These are phyloP conservation scores for Penicillium daleae DNA, from an alignment of 495 filamentous ascomycete genomes.

Conservation along the genomic window DNA sequence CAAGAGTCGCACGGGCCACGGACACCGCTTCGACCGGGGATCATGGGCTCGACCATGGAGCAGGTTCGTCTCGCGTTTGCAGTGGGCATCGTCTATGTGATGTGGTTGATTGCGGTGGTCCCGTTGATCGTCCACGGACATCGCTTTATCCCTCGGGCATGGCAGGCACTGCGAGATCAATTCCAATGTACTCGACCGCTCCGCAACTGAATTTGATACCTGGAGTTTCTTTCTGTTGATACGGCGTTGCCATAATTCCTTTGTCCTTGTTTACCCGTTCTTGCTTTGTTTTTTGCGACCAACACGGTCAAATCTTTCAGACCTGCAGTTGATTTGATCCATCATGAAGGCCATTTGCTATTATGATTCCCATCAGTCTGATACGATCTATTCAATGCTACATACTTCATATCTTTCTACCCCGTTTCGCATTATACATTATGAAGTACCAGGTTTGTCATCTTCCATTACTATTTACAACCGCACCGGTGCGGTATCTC, in stretches of 20 bases:
- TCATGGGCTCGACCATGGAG: conserved; percentile 28
- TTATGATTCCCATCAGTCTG: conserved; percentile 7
- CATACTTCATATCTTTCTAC: neutral
- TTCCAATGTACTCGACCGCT: conserved; percentile 22
- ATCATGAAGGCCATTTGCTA: conserved; percentile 6
- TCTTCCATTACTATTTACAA: conserved; percentile 21
- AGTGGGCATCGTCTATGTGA: conserved; percentile 34
- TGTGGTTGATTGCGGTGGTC: conserved; percentile 44
- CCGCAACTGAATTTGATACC: conserved; percentile 6
- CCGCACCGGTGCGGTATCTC: conserved; percentile 40
- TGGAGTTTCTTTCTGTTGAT: neutral
- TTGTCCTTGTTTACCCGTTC: neutral
- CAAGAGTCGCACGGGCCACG: conserved; percentile 24
- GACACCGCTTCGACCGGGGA: conserved; percentile 9
- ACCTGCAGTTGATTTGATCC: neutral
- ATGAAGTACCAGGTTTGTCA: too few relatives aligned
- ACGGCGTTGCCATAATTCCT: neutral
- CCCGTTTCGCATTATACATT: neutral
- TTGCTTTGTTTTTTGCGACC: neutral
- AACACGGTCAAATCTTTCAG: too few relatives aligned
- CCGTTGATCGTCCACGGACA: conserved; percentile 42
- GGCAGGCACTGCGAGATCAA: conserved; percentile 24
- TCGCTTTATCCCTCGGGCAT: conserved; percentile 31
- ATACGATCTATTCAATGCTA: neutral
- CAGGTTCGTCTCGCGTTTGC: conserved; percentile 30